Percentiles rank a stretch among this genome's conserved stretches.
phyloP scores from a whole-genome alignment of 2,329 filamentous ascomycete genomes.

The Diaporthe sp. region DNA sequence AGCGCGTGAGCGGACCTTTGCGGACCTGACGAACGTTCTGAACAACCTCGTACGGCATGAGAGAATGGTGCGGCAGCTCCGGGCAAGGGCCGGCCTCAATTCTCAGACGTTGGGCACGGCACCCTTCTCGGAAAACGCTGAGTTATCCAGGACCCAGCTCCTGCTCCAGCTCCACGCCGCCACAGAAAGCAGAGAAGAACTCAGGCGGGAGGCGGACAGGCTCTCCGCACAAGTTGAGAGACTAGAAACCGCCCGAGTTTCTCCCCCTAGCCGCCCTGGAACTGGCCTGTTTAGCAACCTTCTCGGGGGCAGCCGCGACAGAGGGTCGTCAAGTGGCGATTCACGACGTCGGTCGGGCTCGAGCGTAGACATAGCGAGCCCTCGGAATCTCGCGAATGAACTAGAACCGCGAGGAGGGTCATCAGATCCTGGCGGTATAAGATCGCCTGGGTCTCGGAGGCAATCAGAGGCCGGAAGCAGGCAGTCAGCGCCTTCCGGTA shows the following conservation, averaged over 20 bases:
- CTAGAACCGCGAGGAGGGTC: not conserved
- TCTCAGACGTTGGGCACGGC: not conserved
- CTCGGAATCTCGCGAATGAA: not conserved
- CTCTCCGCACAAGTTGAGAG: not conserved
- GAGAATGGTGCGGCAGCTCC: not conserved
- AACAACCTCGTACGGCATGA: not conserved
- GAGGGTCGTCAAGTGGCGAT: not conserved
- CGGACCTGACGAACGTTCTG: not conserved
- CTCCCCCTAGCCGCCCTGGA: not conserved
- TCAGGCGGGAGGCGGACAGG: not conserved
- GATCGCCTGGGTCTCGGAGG: not conserved
- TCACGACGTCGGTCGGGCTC: not conserved
- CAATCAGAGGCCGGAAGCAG: not conserved
- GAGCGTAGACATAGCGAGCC: not conserved
- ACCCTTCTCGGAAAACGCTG: slow-evolving; percentile 2
- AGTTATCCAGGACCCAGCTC: not conserved
- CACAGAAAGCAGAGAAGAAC: not conserved
- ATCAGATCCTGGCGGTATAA: not conserved
- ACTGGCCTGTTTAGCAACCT: not conserved
- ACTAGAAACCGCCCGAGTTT: not conserved
- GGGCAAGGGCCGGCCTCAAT: not conserved
- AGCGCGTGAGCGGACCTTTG: not conserved
- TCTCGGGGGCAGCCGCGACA: not conserved
- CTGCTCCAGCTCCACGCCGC: not conserved
- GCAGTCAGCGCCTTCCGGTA: not conserved